Evolutionary conservation across 2,329 filamentous ascomycete species (phyloP), one percentile per base, ranked within the genome.

Genomic region (Penicillium brasilianum): DNA sequence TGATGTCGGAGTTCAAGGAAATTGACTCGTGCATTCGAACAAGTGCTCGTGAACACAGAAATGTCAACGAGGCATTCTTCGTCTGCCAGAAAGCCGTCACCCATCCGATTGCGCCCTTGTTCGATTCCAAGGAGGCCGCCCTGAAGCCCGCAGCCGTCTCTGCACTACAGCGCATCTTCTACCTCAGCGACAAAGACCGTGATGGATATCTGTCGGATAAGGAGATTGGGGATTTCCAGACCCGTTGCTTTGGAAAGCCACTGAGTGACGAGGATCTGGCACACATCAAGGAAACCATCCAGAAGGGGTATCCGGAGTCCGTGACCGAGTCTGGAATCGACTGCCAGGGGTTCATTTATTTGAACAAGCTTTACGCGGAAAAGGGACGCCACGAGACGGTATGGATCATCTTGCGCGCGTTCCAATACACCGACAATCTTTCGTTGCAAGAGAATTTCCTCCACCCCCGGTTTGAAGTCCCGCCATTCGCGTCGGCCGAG

Each of bases 1-100:
- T 99, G 66, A 97, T 99, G 95, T 90, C 91, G 63, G 95, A 99
- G 79, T 99, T 98, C 80, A 94, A 97, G 74, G 95, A 98, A 77
- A 97, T 99, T 66, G 95, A 99, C 76, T 97, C 93, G 0, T 99
- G 95, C 78, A 98, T 99, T 74, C 87, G 95, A 58, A 93, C 93
- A 9, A 98, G 93, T 77, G 93, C 94, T 20, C 88, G 92, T 69
- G 92, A 97, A 71, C 92, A 97, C 73, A 88, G 90, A 70, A 97
- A 97, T 77, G 91, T 97, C 75, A 96, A 97, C 75, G 93, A 94
- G 77, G 92, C 94, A 61, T 98, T 99, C 80, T 98, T 97, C 72
- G 87, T 99, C 14, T 99, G 95, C 76, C 95, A 99, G 77, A 98
- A 98, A 74, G 95, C 95, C 18, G 94, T 99, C 69, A 97, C 93